Evolutionary conservation across 805 yeast genomes (phyloP), one percentile per base, ranked within the genome.

Genomic region (Metschnikowia corniflorae): DNA sequence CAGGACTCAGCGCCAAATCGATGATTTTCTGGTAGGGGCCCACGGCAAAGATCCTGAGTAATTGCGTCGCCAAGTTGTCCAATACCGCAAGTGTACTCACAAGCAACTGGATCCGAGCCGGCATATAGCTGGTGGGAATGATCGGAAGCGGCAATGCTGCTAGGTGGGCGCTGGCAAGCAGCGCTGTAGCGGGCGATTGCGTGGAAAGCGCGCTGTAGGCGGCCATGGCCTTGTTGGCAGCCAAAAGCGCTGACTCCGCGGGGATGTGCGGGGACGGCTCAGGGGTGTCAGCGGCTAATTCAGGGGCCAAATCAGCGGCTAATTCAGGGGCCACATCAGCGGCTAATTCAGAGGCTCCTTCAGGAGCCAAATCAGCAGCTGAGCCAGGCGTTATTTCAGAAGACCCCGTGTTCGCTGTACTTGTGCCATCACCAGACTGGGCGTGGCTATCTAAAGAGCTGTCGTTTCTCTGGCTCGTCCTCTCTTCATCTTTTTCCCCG

Each of bases 41-140:
- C 17, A 75, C 70, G 7, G 86, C 82, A 25, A 88, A 75, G 2
- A 82, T 68, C 43, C 93, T 69, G 36, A 89, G 65, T 14, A 89
- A 66, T 55, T 89, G 97, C 1, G 88, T 76, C 0, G 96, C 78
- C 35, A 89, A 68, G 47, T 86, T 86, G 53, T 88, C 96, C 42
- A 89, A 61, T 1, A 86, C 74, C 0, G 94, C 89, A 27, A 88
- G 60, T 0, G 88, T 73, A 47, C 81, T 80, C 37, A 83, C 65
- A 19, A 80, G 63, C 26, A 83, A 63, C 52, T 82, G 87, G 14
- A 79, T 71, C 49, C 85, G 72, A 16, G 78, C 72, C 1, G 82
- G 78, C 17, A 77, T 57, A 44, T 70, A 63, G 27, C 68, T 73
- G 8, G 82, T 77, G 2, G 84, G 79, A 2, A 75, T 68, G 5